These are phyloP conservation scores for Acacia crassicarpa DNA, from an alignment of 306 rosid genomes.

Conservation along the genomic window DNA sequence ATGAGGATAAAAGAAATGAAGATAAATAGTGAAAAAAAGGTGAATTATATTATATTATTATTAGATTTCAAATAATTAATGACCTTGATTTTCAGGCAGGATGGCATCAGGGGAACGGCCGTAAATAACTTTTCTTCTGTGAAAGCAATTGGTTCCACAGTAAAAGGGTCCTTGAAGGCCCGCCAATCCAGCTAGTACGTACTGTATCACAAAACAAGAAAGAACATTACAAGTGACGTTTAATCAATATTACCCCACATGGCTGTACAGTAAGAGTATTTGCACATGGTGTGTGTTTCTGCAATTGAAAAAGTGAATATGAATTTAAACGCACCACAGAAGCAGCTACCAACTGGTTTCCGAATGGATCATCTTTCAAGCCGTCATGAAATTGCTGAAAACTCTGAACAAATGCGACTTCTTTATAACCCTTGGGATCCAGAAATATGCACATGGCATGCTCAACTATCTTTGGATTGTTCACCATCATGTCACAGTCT, in stretches of 20 bases:
- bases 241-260: too few species aligned
- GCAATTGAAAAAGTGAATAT: neutral
- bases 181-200: conserved; percentile 27
- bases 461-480: conserved; percentile 47
- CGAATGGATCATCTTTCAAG: conserved; percentile 67
- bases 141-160: conserved; percentile 52
- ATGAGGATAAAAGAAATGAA: too few species aligned
- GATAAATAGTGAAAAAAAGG: too few species aligned
- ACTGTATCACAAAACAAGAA: conserved; percentile 27
- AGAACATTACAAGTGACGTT: neutral
- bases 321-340: conserved; percentile 28
- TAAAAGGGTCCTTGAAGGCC: conserved; percentile 58
- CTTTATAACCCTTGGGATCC: conserved; percentile 41
- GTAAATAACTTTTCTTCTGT: conserved; percentile 57
- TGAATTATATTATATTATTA: neutral
- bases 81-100: conserved; percentile 29
- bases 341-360: conserved; percentile 43
- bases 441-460: conserved; percentile 64
- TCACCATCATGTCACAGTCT: conserved; percentile 78
- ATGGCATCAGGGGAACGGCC: conserved; percentile 39
- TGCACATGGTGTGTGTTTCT: neutral
- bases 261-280: neutral
- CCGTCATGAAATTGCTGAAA: conserved; percentile 53
- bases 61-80: neutral
- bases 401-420: conserved; percentile 66